A percentile compares a stretch with the other conserved stretches of the same genome.
These are phyloP conservation scores for Phyllostachys edulis DNA, from an alignment of 176 grass and related monocot species.

Conservation along the genomic window DNA sequence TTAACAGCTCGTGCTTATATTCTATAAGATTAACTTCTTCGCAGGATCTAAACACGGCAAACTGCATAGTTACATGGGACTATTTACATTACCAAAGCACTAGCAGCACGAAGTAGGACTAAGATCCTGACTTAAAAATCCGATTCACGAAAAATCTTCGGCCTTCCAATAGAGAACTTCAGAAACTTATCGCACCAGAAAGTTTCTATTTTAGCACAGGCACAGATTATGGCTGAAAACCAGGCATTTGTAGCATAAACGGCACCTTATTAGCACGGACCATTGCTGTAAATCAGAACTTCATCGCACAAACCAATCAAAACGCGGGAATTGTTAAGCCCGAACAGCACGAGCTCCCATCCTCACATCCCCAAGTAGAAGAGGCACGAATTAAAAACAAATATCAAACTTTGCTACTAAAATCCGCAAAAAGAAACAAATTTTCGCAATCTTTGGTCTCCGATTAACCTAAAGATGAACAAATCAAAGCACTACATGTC, in stretches of 20 bases:
- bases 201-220: background rate
- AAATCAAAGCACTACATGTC: background rate
- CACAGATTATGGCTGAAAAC: background rate
- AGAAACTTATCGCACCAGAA: background rate
- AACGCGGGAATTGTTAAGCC: background rate
- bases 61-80: background rate
- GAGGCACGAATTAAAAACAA: background rate
- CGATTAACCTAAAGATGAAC: background rate
- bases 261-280: background rate
- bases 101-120: background rate
- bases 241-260: background rate
- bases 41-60: background rate
- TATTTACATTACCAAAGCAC: background rate
- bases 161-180: background rate
- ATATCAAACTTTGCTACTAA: background rate
- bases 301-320: background rate
- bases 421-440: background rate
- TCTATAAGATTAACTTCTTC: slow-evolving; percentile 11
- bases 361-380: background rate
- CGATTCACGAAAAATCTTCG: background rate
- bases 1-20: slow-evolving; percentile 10
- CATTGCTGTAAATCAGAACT: background rate
- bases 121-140: background rate
- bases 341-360: background rate
- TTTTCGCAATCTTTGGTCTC: background rate